Evolutionary conservation across 805 yeast species (phyloP), one percentile per base, ranked within the genome.

Genomic region (Kuraishia molischiana): DNA sequence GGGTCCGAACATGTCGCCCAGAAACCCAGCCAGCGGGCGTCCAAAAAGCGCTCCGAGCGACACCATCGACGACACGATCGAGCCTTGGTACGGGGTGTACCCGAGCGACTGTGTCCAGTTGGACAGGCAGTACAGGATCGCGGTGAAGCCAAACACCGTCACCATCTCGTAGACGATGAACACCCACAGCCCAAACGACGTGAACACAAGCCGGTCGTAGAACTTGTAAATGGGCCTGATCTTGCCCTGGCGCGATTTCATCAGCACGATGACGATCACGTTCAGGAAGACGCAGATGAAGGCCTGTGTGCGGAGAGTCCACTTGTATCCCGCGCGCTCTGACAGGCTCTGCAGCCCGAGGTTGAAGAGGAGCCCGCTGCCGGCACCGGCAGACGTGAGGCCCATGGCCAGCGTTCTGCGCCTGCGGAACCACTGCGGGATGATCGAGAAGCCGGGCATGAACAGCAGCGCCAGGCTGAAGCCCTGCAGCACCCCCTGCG

Each of bases 91-190:
- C 2, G 69, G 58, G 3, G 67, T 42, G 46, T 76, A 78, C 0
- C 86, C 86, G 40, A 79, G 46, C 2, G 80, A 69, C 3, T 67
- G 62, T 8, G 84, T 74, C 46, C 71, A 76, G 44, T 77, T 77
- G 6, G 79, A 74, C 44, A 79, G 54, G 26, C 73, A 68, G 52
- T 77, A 77, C 51, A 77, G 60, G 29, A 76, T 58, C 18, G 72
- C 67, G 30, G 75, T 80, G 47, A 77, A 78, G 0, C 83, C 85
- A 44, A 77, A 64, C 53, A 74, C 57, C 8, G 80, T 67, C 34
- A 69, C 60, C 37, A 67, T 56, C 11, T 66, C 56, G 50, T 66
- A 72, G 19, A 64, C 49, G 2, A 57, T 47, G 19, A 64, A 42
- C 26, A 66, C 41, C 67, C 69, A 67, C 44, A 66, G 56, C 0